Conservation (phyloP, 176 grass and related monocot species). For the maize (Zea mays) region DNA sequence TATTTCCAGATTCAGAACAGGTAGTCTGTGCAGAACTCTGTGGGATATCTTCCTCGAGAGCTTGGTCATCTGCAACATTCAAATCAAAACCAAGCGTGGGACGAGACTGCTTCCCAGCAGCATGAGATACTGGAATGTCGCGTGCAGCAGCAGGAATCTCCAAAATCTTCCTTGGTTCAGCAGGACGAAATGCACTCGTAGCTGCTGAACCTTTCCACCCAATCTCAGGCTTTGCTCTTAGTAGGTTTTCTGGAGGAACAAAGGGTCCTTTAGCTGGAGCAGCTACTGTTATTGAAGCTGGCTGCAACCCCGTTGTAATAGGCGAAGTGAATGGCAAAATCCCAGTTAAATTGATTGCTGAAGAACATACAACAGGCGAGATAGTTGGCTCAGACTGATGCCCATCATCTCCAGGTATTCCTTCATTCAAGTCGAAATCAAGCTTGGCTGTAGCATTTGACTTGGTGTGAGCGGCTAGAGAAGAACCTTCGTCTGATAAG, state of each 20-base stretch:
- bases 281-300: constrained; percentile 62
- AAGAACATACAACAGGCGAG: constrained; percentile 39
- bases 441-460: constrained; percentile 51
- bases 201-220: constrained; percentile 89
- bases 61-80: constrained; percentile 72
- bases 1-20: constrained; percentile 55
- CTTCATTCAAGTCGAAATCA: constrained; percentile 91
- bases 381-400: constrained; percentile 53
- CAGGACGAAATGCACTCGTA: constrained; percentile 91
- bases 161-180: constrained; percentile 66
- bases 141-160: constrained; percentile 41
- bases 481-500: constrained; percentile 57
- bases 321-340: constrained; percentile 43
- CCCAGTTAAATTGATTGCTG: constrained; percentile 31
- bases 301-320: constrained; percentile 39
- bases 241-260: constrained; percentile 71
- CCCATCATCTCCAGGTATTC: constrained; percentile 56
- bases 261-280: constrained; percentile 81
- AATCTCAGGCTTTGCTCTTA: constrained; percentile 59
- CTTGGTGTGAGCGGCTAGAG: constrained; percentile 39
- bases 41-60: constrained; percentile 59
- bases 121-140: constrained; percentile 37
- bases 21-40: constrained; percentile 57
- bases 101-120: constrained; percentile 48
- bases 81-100: constrained; percentile 68